Conservation (phyloP, 2,329 filamentous ascomycete genomes). For the Stromatinia cepivora region DNA sequence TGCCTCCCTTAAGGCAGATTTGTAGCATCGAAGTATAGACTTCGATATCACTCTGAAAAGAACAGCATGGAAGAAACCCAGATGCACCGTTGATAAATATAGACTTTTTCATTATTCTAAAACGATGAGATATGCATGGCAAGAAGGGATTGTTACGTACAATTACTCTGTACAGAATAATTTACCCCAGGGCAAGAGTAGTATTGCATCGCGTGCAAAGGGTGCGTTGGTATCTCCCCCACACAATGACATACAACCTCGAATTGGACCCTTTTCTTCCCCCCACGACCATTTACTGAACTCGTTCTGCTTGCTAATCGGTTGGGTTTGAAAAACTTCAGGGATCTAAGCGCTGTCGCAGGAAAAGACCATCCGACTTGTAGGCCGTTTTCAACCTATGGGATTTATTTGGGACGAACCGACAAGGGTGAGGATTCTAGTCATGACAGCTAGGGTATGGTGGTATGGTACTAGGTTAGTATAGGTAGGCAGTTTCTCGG, state of each 20-base stretch:
- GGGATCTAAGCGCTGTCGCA: conserved; percentile 24
- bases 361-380: conserved; percentile 38
- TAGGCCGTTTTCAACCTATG: conserved; percentile 8
- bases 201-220: not conserved
- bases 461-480: not conserved
- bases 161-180: not conserved
- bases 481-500: not conserved
- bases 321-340: conserved; percentile 2
- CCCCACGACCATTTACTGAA: not conserved
- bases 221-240: not conserved
- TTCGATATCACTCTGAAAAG: not conserved
- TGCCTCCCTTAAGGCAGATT: conserved; percentile 18
- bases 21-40: not conserved
- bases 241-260: conserved; percentile 4
- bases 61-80: not conserved
- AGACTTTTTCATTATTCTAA: conserved; percentile 21
- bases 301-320: not conserved
- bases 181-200: not conserved
- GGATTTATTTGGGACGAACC: conserved; percentile 1
- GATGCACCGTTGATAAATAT: conserved; percentile 21
- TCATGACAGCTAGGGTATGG: not conserved
- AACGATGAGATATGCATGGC: conserved; percentile 16
- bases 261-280: not conserved
- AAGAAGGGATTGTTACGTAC: conserved; percentile 20
- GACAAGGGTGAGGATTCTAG: not conserved